phyloP scores from a whole-genome alignment of 1,284 basidiomycete genomes.

The Microbotryum intermedium region DNA sequence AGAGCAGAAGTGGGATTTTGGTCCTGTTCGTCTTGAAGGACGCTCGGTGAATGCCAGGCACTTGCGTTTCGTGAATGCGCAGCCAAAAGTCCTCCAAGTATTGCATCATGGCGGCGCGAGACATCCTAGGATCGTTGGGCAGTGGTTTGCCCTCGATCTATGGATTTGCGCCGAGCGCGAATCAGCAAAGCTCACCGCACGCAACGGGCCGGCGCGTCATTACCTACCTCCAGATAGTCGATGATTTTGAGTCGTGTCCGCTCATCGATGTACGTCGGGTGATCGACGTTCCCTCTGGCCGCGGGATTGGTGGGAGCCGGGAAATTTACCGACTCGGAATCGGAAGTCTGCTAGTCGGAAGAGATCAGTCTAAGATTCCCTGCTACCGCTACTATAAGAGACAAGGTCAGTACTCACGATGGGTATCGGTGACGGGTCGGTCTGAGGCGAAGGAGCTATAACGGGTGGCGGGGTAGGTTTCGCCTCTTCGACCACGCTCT shows the following conservation, averaged over 20 bases:
- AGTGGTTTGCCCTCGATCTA: conserved; percentile 22
- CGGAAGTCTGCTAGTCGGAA: too few relatives aligned
- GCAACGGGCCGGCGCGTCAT: background rate
- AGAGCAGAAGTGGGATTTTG: conserved; percentile 19
- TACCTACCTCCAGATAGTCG: conserved; percentile 27
- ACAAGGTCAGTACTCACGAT: too few relatives aligned
- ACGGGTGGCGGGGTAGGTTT: too few relatives aligned
- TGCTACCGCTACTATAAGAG: too few relatives aligned
- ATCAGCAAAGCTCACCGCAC: too few relatives aligned
- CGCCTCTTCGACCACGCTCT: too few relatives aligned
- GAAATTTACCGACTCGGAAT: too few relatives aligned
- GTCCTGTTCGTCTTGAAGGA: conserved; percentile 18
- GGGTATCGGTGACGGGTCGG: too few relatives aligned
- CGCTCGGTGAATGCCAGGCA: conserved; percentile 25
- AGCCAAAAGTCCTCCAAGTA: conserved; percentile 26
- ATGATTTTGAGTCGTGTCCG: conserved; percentile 15
- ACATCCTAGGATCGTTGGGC: conserved; percentile 19
- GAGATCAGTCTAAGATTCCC: too few relatives aligned
- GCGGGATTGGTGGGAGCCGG: too few relatives aligned
- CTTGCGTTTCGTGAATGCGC: conserved; percentile 28
- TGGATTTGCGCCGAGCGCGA: background rate
- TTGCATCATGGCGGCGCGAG: conserved; percentile 15
- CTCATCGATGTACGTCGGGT: conserved; percentile 21
- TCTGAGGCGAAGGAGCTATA: too few relatives aligned
- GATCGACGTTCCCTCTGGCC: conserved; percentile 1